Conservation (phyloP, 208 protist genomes). For the Blechomonas ayalai region DNA sequence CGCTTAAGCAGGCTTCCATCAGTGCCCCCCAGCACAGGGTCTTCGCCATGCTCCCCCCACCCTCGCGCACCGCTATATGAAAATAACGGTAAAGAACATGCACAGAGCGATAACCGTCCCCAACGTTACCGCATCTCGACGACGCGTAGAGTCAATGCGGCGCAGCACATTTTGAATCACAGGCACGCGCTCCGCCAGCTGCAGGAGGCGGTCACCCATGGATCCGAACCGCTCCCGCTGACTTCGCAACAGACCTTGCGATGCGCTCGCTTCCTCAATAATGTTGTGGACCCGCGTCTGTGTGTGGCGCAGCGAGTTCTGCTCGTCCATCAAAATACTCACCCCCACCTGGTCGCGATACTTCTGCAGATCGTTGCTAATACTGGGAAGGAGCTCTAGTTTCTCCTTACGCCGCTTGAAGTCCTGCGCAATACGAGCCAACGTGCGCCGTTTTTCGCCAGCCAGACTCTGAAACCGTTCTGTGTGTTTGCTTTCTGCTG, state of each 20-base stretch:
- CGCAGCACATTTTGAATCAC: constrained; percentile 61
- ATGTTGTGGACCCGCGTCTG: constrained; percentile 48
- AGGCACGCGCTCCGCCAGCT: constrained; percentile 67
- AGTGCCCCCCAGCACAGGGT: too few species aligned
- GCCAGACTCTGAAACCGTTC: constrained; percentile 55
- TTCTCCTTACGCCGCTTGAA: constrained; percentile 37
- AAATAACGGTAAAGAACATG: constrained; percentile 58
- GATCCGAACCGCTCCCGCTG: constrained; percentile 65
- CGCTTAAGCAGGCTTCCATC: too few species aligned
- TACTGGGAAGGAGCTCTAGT: constrained; percentile 40
- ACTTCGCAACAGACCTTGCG: constrained; percentile 38
- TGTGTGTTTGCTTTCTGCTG: constrained; percentile 21
- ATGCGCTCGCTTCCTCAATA: constrained; percentile 47
- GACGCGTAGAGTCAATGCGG: constrained; percentile 56
- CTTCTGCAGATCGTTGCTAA: constrained; percentile 14
- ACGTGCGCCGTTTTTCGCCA: constrained; percentile 39
- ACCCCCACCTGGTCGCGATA: constrained; percentile 30
- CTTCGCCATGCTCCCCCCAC: too few species aligned
- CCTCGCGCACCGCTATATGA: too few species aligned
- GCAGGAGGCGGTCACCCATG: constrained; percentile 41
- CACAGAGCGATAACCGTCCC: constrained; percentile 48
- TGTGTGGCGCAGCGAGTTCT: constrained; percentile 65
- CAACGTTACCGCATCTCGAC: constrained; percentile 58
- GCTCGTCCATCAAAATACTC: constrained; percentile 70
- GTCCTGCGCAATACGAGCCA: constrained; percentile 25